Evolutionary conservation across 2,329 filamentous ascomycete species (phyloP), one percentile per base, ranked within the genome.

Genomic region (Aschersonia sp.): DNA sequence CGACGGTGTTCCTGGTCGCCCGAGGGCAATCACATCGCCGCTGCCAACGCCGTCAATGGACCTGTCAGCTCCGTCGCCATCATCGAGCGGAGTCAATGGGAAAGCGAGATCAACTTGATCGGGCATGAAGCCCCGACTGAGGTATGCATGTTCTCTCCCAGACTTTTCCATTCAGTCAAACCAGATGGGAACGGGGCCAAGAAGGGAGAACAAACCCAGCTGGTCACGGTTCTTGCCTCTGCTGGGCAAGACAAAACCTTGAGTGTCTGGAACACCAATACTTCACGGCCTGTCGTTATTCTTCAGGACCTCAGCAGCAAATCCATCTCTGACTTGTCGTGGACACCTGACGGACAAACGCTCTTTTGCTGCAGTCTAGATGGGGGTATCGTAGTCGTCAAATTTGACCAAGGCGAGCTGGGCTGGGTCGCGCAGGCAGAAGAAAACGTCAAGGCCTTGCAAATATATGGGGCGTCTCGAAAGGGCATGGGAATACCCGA

Each of bases 231-330:
- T 0, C 94, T 98, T 56, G 92, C 94, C 6, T 97, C 91, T 52
- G 92, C 91, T 5, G 94, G 92, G 3, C 92, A 95, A 59, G 92
- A 98, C 62, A 97, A 96, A 65, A 92, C 89, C 2, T 67, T 98
- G 42, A 96, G 88, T 58, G 84, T 98, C 40, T 98, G 92, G 92
- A 97, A 96, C 57, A 98, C 94, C 1, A 95, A 89, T 59, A 94
- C 87, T 30, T 89, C 92, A 1, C 74, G 92, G 29, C 92, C 92
- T 0, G 82, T 97, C 28, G 82, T 96, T 28, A 89, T 97, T 47
- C 75, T 89, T 7, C 88, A 95, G 60, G 91, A 97, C 57, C 66
- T 98, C 50, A 83, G 87, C 20, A 80, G 80, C 42, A 98, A 98
- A 62, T 86, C 92, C 1, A 91, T 98, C 54, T 94, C 89, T 1